Evolutionary conservation across 2,329 filamentous ascomycete genomes (phyloP).

Genomic region (Malbranchea cinnamomea): DNA sequence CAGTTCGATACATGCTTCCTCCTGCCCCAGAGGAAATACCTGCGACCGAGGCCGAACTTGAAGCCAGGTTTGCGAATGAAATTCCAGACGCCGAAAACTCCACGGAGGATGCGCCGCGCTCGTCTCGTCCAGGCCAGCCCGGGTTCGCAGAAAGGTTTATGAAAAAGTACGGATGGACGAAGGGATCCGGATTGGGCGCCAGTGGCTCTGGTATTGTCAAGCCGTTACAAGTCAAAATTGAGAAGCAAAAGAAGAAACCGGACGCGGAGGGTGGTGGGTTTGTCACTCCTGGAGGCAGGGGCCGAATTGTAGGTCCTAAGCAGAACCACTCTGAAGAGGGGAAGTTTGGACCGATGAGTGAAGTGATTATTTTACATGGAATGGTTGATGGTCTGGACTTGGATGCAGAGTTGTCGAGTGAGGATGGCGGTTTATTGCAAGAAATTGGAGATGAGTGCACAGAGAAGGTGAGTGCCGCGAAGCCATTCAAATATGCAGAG

Average conservation of each 20-base stretch:
- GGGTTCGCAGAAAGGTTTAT: conserved; percentile 81
- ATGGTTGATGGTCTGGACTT: conserved; percentile 83
- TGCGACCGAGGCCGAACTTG: conserved; percentile 37
- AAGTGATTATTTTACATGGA: conserved; percentile 65
- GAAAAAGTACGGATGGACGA: conserved; percentile 85
- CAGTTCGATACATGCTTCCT: conserved; percentile 54
- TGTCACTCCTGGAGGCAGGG: conserved; percentile 51
- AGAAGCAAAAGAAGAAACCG: conserved; percentile 66
- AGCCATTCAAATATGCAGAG: neutral
- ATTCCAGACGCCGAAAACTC: conserved; percentile 20
- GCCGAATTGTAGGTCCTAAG: conserved; percentile 64
- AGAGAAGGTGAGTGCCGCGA: conserved; percentile 53
- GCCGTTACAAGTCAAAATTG: conserved; percentile 67
- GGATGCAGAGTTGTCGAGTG: conserved; percentile 53
- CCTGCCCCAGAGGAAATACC: conserved; percentile 37
- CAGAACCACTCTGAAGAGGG: conserved; percentile 34
- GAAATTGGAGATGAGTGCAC: conserved; percentile 92
- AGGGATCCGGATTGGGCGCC: conserved; percentile 76
- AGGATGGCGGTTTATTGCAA: conserved; percentile 56
- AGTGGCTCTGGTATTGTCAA: conserved; percentile 69
- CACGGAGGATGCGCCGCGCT: conserved; percentile 32
- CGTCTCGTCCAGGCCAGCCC: conserved; percentile 59
- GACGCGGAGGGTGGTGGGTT: conserved; percentile 70
- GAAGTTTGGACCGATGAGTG: conserved; percentile 59
- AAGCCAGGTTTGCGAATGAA: conserved; percentile 30